Percentiles rank a stretch among this genome's conserved stretches.
Conservation (phyloP, 768 basidiomycete species). For the Astraeus odoratus region DNA sequence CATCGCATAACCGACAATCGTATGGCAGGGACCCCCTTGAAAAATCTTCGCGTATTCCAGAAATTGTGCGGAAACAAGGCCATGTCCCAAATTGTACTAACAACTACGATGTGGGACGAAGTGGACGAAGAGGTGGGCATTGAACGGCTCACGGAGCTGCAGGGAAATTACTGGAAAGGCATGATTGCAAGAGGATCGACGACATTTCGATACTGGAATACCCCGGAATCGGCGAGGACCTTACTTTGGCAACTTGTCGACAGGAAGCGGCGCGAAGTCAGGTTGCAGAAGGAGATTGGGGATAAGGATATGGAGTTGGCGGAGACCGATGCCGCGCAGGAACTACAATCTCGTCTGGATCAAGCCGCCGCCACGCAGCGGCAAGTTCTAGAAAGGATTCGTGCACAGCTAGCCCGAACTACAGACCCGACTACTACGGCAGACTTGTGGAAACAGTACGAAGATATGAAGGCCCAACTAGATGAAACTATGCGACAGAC, state of each 20-base stretch:
- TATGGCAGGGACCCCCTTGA: slow-evolving; percentile 35
- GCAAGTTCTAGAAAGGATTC: slow-evolving; percentile 4
- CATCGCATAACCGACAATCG: slow-evolving; percentile 22
- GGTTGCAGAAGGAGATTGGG: not conserved
- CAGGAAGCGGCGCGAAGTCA: not conserved
- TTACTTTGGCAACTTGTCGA: not conserved
- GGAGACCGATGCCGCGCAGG: not conserved
- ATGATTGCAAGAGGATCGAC: not conserved
- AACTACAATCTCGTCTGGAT: not conserved
- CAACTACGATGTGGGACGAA: slow-evolving; percentile 18
- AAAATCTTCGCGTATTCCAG: slow-evolving; percentile 33
- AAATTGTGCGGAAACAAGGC: slow-evolving; percentile 37
- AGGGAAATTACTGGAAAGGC: not conserved
- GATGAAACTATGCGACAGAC: slow-evolving; percentile 5
- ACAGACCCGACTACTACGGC: not conserved
- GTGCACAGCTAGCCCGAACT: slow-evolving; percentile 3
- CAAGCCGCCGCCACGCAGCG: not conserved
- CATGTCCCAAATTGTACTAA: slow-evolving; percentile 36
- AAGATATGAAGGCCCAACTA: slow-evolving; percentile 4
- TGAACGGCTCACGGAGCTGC: not conserved
- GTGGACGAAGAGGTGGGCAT: slow-evolving; percentile 34
- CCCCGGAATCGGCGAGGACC: not conserved
- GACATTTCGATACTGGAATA: not conserved
- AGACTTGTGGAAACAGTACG: slow-evolving; percentile 3
- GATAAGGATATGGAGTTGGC: not conserved